phyloP scores from a whole-genome alignment of 768 basidiomycete species.

The Suillus plorans region DNA sequence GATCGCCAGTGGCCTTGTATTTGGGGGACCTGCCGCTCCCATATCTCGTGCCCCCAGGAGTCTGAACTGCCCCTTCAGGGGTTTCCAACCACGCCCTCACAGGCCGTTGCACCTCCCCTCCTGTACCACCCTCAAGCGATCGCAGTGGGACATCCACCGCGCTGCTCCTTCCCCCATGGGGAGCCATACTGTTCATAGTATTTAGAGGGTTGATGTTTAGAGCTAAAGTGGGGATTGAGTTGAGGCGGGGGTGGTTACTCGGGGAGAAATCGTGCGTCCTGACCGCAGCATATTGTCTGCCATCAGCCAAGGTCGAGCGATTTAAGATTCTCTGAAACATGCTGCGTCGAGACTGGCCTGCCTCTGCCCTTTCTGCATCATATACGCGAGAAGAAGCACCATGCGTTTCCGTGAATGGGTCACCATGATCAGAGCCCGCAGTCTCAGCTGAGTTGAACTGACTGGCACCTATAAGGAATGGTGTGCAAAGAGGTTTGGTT shows the following conservation, averaged over 20 bases:
- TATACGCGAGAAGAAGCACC: not conserved
- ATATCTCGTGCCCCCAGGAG: not conserved
- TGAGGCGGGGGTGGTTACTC: not conserved
- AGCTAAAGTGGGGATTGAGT: not conserved
- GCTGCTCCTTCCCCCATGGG: not conserved
- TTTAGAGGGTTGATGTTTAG: not conserved
- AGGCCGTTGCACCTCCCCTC: not conserved
- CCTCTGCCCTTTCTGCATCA: not conserved
- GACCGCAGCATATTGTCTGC: conserved; percentile 13
- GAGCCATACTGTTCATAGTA: too few relatives aligned
- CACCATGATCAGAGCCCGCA: conserved; percentile 21
- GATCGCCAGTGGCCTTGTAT: not conserved
- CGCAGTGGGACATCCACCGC: not conserved
- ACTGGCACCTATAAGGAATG: conserved; percentile 14
- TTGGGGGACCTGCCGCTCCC: too few relatives aligned
- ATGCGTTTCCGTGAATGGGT: conserved; percentile 21
- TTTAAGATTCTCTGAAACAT: not conserved
- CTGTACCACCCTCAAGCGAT: not conserved
- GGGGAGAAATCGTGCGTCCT: not conserved
- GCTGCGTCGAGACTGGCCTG: not conserved
- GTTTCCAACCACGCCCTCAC: not conserved
- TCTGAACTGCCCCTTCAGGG: not conserved
- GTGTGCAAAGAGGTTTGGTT: conserved; percentile 1
- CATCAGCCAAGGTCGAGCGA: not conserved
- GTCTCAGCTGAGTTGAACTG: conserved; percentile 25